phyloP scores from a whole-genome alignment of 805 yeast species.

The Suhomyces prunicola region DNA sequence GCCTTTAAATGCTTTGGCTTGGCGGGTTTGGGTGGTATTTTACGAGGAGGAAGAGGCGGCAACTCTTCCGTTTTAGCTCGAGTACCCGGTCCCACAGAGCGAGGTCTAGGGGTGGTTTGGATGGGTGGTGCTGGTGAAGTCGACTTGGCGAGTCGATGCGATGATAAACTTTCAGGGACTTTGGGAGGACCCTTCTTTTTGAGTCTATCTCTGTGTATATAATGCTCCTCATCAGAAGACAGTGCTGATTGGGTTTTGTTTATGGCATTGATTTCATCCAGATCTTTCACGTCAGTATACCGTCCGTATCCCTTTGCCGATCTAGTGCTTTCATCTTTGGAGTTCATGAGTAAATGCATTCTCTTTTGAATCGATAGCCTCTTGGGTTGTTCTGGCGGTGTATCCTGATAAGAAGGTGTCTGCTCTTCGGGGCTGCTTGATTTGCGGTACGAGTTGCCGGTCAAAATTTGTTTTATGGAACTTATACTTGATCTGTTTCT shows the following conservation, averaged over 20 bases:
- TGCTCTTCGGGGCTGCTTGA: conserved; percentile 7
- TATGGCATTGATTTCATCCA: conserved; percentile 33
- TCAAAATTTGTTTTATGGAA: conserved; percentile 27
- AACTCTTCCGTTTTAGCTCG: neutral
- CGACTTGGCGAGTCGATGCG: conserved; percentile 5
- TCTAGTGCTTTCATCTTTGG: conserved; percentile 42
- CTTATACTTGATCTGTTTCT: conserved; percentile 27
- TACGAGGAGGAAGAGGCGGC: conserved; percentile 14
- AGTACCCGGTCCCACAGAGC: neutral
- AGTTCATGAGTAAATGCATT: conserved; percentile 47
- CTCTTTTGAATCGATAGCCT: conserved; percentile 50
- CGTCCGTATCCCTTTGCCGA: conserved; percentile 84
- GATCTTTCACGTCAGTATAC: conserved; percentile 47
- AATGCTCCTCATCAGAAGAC: conserved; percentile 1
- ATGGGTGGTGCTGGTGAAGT: neutral
- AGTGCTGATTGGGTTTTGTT: conserved; percentile 14
- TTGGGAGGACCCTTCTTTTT: conserved; percentile 29
- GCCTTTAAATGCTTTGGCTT: conserved; percentile 55
- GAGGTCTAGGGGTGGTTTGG: neutral
- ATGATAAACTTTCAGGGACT: conserved; percentile 31
- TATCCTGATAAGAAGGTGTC: neutral
- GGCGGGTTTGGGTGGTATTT: conserved; percentile 62
- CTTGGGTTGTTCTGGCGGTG: conserved; percentile 7
- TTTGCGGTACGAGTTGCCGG: conserved; percentile 22
- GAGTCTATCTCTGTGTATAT: conserved; percentile 1